Base-by-base conservation (phyloP, 2,329 filamentous ascomycete genomes). In the Coniochaeta ligniaria region DNA sequence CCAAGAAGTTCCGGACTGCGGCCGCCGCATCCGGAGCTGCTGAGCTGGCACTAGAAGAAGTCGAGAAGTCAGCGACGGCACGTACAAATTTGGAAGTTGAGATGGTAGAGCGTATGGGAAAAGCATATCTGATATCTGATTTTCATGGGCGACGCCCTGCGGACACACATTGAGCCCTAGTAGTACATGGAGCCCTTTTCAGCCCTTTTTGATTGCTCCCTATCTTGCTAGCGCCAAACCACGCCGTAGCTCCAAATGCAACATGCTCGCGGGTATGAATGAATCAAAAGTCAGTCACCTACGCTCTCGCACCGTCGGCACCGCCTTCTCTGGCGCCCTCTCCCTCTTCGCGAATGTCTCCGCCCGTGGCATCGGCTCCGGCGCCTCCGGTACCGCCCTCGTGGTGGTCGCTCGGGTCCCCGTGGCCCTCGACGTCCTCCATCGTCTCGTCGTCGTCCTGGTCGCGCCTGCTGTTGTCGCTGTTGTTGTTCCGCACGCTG, bases 291-390 rank as follows among this genome's bases (percentile, higher is more conserved):
- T 64, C 74, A 77, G 73, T 76, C 74, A 99, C 96, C 94, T 98
- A 99, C 95, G 94, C 95, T 97, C 95, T 87, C 78, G 91, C 96
- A 71, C 96, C 95, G 77, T 98, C 95, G 68, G 92, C 92, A 73
- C 96, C 95, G 63, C 94, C 95, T 76, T 96, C 92, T 78, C 96
- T 84, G 65, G 94, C 86, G 67, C 86, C 87, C 74, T 92, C 87
- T 61, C 95, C 95, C 75, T 98, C 95, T 74, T 96, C 88, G 75
- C 93, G 86, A 67, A 96, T 79, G 73, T 99, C 94, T 65, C 93
- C 94, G 60, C 94, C 94, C 2, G 93, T 96, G 59, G 93, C 93
- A 75, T 84, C 92, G 60, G 90, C 79, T 36, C 92, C 93, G 63
- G 93, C 93, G 65, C 93, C 93, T 63, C 92, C 92, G 67, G 86